phyloP scores from a whole-genome alignment of 768 basidiomycete genomes.

The Suillus bovinus region DNA sequence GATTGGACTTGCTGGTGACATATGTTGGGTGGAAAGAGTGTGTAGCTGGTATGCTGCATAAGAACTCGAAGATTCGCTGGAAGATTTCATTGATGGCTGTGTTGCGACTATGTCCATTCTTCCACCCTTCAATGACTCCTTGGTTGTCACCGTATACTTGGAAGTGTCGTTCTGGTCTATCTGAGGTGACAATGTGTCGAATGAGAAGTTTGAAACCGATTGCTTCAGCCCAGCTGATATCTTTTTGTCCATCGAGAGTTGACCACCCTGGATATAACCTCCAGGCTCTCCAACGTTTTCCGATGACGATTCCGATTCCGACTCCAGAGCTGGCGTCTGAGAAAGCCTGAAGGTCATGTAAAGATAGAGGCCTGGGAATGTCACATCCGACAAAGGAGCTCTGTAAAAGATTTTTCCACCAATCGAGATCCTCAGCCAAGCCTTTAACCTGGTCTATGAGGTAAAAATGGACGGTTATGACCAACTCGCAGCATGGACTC shows the following conservation, averaged over 20 bases:
- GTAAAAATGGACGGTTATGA: too few species aligned
- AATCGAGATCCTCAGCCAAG: too few species aligned
- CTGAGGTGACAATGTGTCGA: neutral
- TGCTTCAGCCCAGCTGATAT: neutral
- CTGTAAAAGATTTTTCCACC: too few species aligned
- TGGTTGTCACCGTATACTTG: neutral
- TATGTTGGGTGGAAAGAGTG: neutral
- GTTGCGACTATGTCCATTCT: constrained; percentile 8
- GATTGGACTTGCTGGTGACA: constrained; percentile 10
- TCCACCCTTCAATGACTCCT: constrained; percentile 20
- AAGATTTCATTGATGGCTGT: constrained; percentile 15
- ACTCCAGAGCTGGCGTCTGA: constrained; percentile 19
- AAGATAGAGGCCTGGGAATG: neutral
- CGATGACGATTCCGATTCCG: constrained; percentile 22
- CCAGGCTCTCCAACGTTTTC: constrained; percentile 22
- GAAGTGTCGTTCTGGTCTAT: neutral
- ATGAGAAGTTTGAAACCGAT: neutral
- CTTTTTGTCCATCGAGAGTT: neutral
- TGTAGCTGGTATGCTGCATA: neutral
- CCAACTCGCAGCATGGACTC: too few species aligned
- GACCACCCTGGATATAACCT: neutral
- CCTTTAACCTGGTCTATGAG: too few species aligned
- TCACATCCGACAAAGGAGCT: neutral
- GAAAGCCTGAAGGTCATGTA: neutral
- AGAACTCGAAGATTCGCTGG: constrained; percentile 11